These are phyloP conservation scores for Crinitomyces ghanaensis DNA, from an alignment of 805 yeast species.

Conservation along the genomic window DNA sequence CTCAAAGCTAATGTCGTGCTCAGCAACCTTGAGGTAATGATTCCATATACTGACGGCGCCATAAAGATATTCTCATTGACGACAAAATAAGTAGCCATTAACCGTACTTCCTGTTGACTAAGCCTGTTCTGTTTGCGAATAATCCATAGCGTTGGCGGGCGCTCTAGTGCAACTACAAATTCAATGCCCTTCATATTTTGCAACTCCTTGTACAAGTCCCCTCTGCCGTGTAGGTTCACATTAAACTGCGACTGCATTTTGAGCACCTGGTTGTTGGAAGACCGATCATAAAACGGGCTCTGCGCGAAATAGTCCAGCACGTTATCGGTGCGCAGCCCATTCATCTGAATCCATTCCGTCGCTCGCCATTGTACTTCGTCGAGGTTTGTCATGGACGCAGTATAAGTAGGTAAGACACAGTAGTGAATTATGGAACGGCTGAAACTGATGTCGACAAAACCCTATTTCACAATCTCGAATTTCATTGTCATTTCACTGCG, in stretches of 20 bases:
- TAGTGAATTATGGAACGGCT: no score
- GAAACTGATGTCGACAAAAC: no score
- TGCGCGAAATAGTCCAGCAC: slow-evolving; percentile 88
- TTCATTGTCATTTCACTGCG: no score
- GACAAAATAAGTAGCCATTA: slow-evolving; percentile 71
- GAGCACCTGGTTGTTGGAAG: slow-evolving; percentile 87
- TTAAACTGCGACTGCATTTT: slow-evolving; percentile 92
- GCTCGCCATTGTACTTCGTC: slow-evolving; percentile 96
- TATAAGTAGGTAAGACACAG: no score
- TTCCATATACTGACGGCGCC: slow-evolving; percentile 67
- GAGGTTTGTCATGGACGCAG: no score
- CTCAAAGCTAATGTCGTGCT: slow-evolving; percentile 36
- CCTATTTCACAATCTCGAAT: no score
- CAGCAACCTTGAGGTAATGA: slow-evolving; percentile 59
- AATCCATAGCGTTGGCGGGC: slow-evolving; percentile 92
- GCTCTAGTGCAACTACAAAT: slow-evolving; percentile 57
- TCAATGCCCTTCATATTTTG: slow-evolving; percentile 76
- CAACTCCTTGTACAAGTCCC: slow-evolving; percentile 43
- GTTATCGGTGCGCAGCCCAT: slow-evolving; percentile 68
- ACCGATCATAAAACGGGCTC: slow-evolving; percentile 89
- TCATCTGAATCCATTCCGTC: slow-evolving; percentile 95
- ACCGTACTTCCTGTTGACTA: slow-evolving; percentile 38
- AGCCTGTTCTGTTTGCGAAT: slow-evolving; percentile 68
- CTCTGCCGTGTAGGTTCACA: slow-evolving; percentile 31
- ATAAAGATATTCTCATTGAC: slow-evolving; percentile 88